Evolutionary conservation across 2,329 filamentous ascomycete species (phyloP), one percentile per base, ranked within the genome.

Genomic region (Ceratocystis alfenasii): DNA sequence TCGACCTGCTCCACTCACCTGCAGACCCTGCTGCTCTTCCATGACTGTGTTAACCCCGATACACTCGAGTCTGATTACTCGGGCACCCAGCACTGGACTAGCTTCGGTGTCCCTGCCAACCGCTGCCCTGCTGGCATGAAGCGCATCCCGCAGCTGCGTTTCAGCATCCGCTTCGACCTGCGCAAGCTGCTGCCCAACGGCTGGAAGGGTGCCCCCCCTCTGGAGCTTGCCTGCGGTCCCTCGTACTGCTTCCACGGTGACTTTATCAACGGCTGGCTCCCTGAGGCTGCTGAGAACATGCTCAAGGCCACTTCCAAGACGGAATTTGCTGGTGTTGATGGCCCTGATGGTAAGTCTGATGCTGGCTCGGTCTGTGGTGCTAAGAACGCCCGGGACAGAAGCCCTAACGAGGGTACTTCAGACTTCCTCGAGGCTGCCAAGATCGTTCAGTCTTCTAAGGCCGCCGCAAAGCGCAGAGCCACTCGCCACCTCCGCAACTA

Each of bases 221-320:
- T 79, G 25, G 74, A 78, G 72, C 73, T 79, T 0, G 73, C 78
- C 0, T 78, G 74, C 66, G 76, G 76, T 0, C 69, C 70, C n/a
- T 74, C 75, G 0, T 79, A 73, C 69, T 77, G 75, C 73, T 73
- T 72, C 2, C 78, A 80, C 69, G 77, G 78, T 2, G 78, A 80
- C 69, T 79, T 80, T 63, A 78, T 80, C 70, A 79, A 79, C 48
- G 78, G 74, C 4, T 80, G 78, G 78, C 72, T 75, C 1, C 70
- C 70, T 15, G 76, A 78, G 65, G 74, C 73, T 1, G 75, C 75
- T 5, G 62, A 67, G 48, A 67, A 67, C 25, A 50, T 67, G 62
- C 53, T 67, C 10, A 61, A 64, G 44, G 65, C 65, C 15, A 64
- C 48, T 12, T 53, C 57, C 53, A 64, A 64, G 50, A 48, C 62